phyloP scores from a whole-genome alignment of 202 grass and related monocot species.

The Musa balbisiana region DNA sequence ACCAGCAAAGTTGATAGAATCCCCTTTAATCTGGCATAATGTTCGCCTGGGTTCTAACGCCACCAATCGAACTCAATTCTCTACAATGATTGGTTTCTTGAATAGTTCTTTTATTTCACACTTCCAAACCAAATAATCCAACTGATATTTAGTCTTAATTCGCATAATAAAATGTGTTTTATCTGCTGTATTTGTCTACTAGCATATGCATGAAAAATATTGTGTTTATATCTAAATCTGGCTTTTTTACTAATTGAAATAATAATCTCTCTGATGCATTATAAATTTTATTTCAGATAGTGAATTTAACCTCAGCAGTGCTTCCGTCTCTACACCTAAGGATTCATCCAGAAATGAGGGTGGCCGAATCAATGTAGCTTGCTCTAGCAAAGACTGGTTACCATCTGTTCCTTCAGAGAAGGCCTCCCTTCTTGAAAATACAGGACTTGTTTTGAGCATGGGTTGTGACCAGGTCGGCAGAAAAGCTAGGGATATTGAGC shows the following conservation, averaged over 20 bases:
- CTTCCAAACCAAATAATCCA: no score
- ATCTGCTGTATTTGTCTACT: background rate
- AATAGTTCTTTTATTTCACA: no score
- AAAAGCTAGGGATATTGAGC: conserved; percentile 30
- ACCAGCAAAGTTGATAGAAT: no score
- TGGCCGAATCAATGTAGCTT: conserved; percentile 46
- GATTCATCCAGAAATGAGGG: conserved; percentile 48
- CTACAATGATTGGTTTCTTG: no score
- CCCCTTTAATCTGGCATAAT: no score
- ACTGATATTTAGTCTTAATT: background rate
- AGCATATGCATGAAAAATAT: background rate
- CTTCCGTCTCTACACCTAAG: conserved; percentile 44
- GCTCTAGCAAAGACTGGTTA: conserved; percentile 46
- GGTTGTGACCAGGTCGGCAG: conserved; percentile 26
- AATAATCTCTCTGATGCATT: conserved; percentile 21
- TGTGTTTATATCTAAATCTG: background rate
- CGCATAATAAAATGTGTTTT: background rate
- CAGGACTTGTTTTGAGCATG: conserved; percentile 23
- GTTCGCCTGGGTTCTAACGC: no score
- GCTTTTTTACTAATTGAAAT: background rate
- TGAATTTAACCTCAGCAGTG: conserved; percentile 36
- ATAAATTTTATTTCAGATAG: conserved; percentile 55
- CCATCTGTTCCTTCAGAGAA: conserved; percentile 42
- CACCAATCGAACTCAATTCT: no score
- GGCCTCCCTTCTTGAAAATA: conserved; percentile 37